A percentile compares a stretch with the other conserved stretches of the same genome.
These are phyloP conservation scores for Picea glauca DNA, from an alignment of 75 land plant species.

Conservation along the genomic window DNA sequence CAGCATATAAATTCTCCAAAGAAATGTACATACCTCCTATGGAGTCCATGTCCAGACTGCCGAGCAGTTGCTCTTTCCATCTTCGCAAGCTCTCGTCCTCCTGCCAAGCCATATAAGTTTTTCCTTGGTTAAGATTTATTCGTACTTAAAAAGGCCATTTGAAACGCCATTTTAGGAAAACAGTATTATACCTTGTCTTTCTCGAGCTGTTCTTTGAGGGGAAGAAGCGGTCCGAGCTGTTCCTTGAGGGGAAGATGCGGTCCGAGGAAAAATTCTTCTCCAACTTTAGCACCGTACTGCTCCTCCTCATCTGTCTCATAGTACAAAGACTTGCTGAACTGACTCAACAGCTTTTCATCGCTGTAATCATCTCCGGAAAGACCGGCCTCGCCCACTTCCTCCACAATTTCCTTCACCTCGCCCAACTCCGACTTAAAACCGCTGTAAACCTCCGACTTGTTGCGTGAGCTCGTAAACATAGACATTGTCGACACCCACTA, in stretches of 20 bases:
- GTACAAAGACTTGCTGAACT: slow-evolving; percentile 11
- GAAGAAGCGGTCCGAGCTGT: slow-evolving; percentile 31
- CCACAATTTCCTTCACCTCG: too few species aligned
- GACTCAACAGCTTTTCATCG: slow-evolving; percentile 13
- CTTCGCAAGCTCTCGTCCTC: slow-evolving; percentile 73
- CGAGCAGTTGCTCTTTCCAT: slow-evolving; percentile 71
- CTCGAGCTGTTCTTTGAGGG: slow-evolving; percentile 21
- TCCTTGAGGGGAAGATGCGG: slow-evolving; percentile 12
- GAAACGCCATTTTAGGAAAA: too few species aligned
- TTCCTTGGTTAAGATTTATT: too few species aligned
- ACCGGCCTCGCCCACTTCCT: too few species aligned
- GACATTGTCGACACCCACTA: too few species aligned
- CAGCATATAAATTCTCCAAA: too few species aligned
- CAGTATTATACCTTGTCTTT: slow-evolving; percentile 43
- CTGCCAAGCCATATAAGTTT: slow-evolving; percentile 10
- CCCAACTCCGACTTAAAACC: too few species aligned
- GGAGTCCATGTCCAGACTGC: slow-evolving; percentile 28
- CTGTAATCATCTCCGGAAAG: too few species aligned
- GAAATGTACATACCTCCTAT: slow-evolving; percentile 28
- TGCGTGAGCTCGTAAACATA: too few species aligned
- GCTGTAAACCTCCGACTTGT: too few species aligned
- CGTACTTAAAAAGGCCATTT: too few species aligned
- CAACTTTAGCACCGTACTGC: slow-evolving; percentile 11
- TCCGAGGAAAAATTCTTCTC: slow-evolving; percentile 23
- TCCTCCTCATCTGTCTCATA: slow-evolving; percentile 21